Evolutionary conservation across 257 asterid genomes (phyloP).

Genomic region (Capsicum pubescens): DNA sequence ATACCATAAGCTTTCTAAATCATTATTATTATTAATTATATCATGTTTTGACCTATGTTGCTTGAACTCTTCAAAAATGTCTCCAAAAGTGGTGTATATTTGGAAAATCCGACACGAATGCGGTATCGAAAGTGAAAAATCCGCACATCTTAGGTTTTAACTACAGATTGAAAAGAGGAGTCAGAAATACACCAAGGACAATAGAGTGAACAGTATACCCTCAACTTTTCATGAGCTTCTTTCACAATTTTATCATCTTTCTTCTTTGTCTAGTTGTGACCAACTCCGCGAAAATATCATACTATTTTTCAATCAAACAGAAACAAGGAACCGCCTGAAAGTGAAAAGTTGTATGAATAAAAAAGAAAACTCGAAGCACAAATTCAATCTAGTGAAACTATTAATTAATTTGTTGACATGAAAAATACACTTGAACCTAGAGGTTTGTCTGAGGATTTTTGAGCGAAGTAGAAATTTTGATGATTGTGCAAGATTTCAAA

Average conservation of each 20-base stretch:
- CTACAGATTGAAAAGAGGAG: too few species aligned
- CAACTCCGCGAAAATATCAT: constrained; percentile 39
- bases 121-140: too few species aligned
- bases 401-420: neutral
- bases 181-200: neutral
- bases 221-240: constrained; percentile 44
- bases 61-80: too few species aligned
- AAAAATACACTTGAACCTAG: neutral
- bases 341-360: neutral
- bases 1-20: too few species aligned
- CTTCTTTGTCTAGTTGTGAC: constrained; percentile 43
- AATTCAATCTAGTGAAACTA: neutral
- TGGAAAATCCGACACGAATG: too few species aligned
- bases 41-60: too few species aligned
- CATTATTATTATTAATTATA: too few species aligned
- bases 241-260: constrained; percentile 42
- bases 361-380: neutral
- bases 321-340: constrained; percentile 36
- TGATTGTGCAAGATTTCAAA: constrained; percentile 38
- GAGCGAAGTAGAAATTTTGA: constrained; percentile 16
- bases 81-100: too few species aligned
- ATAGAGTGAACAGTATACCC: constrained; percentile 4
- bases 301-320: constrained; percentile 40
- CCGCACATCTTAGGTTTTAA: too few species aligned
- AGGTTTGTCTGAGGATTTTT: constrained; percentile 35